Evolutionary conservation across 2,329 filamentous ascomycete species (phyloP), one percentile per base, ranked within the genome.

Genomic region (Trichocomaceae sp.): DNA sequence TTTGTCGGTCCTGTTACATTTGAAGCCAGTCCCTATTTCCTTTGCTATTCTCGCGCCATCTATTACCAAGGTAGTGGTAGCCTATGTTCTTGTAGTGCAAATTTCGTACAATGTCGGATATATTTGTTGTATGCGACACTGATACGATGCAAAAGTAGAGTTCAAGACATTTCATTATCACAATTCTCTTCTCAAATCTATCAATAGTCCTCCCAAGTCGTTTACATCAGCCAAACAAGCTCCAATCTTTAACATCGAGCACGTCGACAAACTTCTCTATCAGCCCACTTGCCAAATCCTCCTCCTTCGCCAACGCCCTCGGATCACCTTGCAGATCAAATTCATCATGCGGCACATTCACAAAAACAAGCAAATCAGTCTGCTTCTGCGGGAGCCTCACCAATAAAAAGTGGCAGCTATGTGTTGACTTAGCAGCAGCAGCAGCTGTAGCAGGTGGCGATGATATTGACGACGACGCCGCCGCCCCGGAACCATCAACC

Each of bases 281-380:
- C 22, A 67, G 55, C 39, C 64, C 66, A 47, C 62, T 61, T 9
- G 67, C 73, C 47, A 68, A 44, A 63, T 74, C 83, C 66, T 86
- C 83, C 67, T 88, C 86, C 37, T 86, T 80, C 5, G 80, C 81
- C 62, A 85, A 79, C 50, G 84, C 85, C 63, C 88, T 84, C 60
- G 88, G 73, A 69, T 83, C 79, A 3, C 85, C 87, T 64, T 81
- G 79, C 66, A 81, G 84, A 15, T 84, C 84, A 55, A 92, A 82
- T 31, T 89, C 84, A 8, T 86, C 84, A 69, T 93, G 86, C 26
- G 91, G 92, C 47, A 95, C 87, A 71, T 96, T 96, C 66, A 96
- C 83, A 41, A 88, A 88, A 59, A 96, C 83, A 47, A 96, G 75
- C 39, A 97, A 75, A 71, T 97, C 92, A 1, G 91, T 92, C 55